A percentile compares a stretch with the other conserved stretches of the same genome.
Evolutionary conservation across 352 stramenopile genomes (phyloP).

Genomic region (Phytophthora pinifolia): DNA sequence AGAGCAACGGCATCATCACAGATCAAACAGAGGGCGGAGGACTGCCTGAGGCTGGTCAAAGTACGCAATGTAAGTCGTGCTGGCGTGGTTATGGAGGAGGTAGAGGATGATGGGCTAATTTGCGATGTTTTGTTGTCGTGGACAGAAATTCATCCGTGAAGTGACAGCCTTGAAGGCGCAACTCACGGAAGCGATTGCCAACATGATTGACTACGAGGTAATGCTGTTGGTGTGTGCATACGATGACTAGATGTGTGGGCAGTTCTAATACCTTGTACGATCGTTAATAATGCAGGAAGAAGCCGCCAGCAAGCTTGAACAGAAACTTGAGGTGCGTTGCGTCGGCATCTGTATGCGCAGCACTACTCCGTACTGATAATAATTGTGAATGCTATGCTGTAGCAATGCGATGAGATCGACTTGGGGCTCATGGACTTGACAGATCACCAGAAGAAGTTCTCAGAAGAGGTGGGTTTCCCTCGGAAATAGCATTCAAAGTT

Average conservation of each 20-base stretch:
- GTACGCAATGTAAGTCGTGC: slow-evolving; percentile 67
- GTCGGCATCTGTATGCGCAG: not conserved
- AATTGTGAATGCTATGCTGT: slow-evolving; percentile 8
- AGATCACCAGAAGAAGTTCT: slow-evolving; percentile 66
- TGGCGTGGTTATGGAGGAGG: not conserved
- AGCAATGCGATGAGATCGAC: slow-evolving; percentile 87
- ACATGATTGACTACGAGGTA: slow-evolving; percentile 72
- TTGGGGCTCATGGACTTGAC: slow-evolving; percentile 71
- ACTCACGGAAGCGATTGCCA: slow-evolving; percentile 46
- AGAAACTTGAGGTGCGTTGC: slow-evolving; percentile 60
- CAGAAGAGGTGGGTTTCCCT: slow-evolving; percentile 54
- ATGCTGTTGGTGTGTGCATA: not conserved
- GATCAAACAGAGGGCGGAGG: slow-evolving; percentile 59
- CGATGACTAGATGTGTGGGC: too few relatives aligned
- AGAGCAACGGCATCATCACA: slow-evolving; percentile 42
- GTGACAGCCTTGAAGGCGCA: slow-evolving; percentile 53
- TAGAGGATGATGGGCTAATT: not conserved
- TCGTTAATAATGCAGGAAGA: slow-evolving; percentile 39
- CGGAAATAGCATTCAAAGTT: not conserved
- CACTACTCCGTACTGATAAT: slow-evolving; percentile 1
- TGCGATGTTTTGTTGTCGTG: slow-evolving; percentile 10
- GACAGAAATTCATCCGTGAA: slow-evolving; percentile 68
- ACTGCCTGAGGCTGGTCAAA: slow-evolving; percentile 71
- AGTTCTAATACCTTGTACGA: too few relatives aligned
- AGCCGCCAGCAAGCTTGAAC: slow-evolving; percentile 62